Base-by-base conservation (phyloP, 306 rosid species). In the Vigna trinervia region DNA sequence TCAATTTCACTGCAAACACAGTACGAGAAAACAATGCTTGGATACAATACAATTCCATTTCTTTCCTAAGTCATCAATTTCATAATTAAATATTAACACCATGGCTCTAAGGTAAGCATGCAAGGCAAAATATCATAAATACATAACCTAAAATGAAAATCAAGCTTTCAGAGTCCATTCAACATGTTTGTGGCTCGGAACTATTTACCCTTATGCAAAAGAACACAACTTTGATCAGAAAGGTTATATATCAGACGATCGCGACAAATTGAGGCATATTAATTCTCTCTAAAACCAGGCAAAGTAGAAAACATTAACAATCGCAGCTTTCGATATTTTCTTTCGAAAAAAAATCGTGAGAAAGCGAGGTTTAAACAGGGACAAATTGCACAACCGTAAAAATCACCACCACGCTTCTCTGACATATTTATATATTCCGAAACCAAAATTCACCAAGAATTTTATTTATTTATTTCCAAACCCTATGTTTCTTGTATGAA, bases 361-460 rank as follows among this genome's bases (percentile, higher is more conserved):
- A 83, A 58, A 61, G 23, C 39, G 72, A 50, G 75, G 69, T 48
- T 73, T 72, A 9, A 38, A 43, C 9, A 45, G 14, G 43, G 52
- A 54, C 57, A 12, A 28, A 53, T 14, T 43, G 71, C 57, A 69
- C 43, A 79, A 62, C 51, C 45, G 22, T 36, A 54, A 52, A 54
- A 71, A 34, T 34, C 43, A 75, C 17, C 7, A 1, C 0, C 19
- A 39, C n/a, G 58, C 54, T 39, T 52, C 38, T 75, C 43, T 4
- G 41, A 26, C 67, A 74, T 80, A 81, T 78, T 15, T 80, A 76
- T 22, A 38, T 26, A 3, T 19, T 69, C 38, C 45, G 23, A 62
- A 69, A 73, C 17, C 39, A 1, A 19, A 75, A 68, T 45, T 7
- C 50, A 79, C 48, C 72, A 34, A 12, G 13, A 57, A 74, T 50